Evolutionary conservation across 2,329 filamentous ascomycete genomes (phyloP), one percentile per base, ranked within the genome.

Genomic region (Aspergillus novofumigatus): DNA sequence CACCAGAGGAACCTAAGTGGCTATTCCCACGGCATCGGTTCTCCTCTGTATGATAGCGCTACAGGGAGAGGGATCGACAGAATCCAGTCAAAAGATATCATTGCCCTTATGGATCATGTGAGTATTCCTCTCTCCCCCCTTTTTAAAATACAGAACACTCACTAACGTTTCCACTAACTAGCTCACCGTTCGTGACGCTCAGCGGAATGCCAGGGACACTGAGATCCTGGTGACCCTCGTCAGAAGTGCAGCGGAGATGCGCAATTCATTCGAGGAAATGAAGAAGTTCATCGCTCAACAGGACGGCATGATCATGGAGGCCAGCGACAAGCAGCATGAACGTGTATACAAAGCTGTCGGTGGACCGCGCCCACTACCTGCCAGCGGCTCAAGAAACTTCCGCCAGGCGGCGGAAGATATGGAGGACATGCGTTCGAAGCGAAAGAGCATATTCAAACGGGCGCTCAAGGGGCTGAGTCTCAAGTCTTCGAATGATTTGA

Each of bases 171-270:
- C 32, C 5, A 47, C 55, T 53, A 47, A 29, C 59, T 23, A 88
- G 84, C 86, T 99, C 61, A 97, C 95, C 72, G 94, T 97, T 61
- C 89, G 94, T 38, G 94, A 99, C 77, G 94, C 93, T 44, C 93
- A 97, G 76, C 88, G 94, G 58, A 97, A 94, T 75, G 94, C 94
- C 49, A 86, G 94, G 48, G 94, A 99, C 68, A 97, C 94, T 0
- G 94, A 99, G 75, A 97, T 99, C 55, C 80, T 99, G 20, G 91
- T 97, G 49, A 93, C 94, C 0, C 84, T 99, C 32, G 94, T 99
- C 59, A 88, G 93, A 58, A 92, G 92, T 54, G 93, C 94, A 3
- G 88, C 94, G 11, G 94, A 99, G 75, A 97, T 97, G 92, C 91
- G 93, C 62, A 95, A 90, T 65, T 95, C 91, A 0, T 96, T 97